Evolutionary conservation across 805 yeast genomes (phyloP).

Genomic region (Starmerella etchellsii): DNA sequence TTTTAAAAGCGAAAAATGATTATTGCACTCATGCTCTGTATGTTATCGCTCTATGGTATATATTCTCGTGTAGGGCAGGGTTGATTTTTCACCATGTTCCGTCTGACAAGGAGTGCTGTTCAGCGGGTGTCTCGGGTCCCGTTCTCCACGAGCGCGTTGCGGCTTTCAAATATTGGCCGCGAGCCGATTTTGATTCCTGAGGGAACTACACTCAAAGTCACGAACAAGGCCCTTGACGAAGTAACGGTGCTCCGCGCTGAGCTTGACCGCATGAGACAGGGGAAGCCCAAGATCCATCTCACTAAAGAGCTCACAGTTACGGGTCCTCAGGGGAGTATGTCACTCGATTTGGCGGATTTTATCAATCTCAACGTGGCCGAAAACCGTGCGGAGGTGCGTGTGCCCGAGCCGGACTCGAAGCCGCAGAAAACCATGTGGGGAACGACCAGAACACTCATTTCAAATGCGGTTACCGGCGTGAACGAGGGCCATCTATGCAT

Average conservation of each 20-base stretch:
- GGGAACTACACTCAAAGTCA: slow-evolving; percentile 40
- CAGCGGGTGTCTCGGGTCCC: neutral
- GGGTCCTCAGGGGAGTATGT: slow-evolving; percentile 69
- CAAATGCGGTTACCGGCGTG: slow-evolving; percentile 74
- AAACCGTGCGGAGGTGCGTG: slow-evolving; percentile 38
- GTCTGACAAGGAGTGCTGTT: neutral
- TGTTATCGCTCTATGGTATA: neutral
- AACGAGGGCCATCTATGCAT: slow-evolving; percentile 86
- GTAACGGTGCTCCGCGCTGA: slow-evolving; percentile 34
- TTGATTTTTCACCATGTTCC: neutral
- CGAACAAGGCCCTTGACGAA: slow-evolving; percentile 21
- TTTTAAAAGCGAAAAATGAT: too few relatives aligned
- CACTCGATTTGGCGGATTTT: slow-evolving; percentile 60
- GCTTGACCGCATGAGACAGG: slow-evolving; percentile 52
- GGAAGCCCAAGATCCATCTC: slow-evolving; percentile 44
- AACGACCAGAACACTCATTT: slow-evolving; percentile 64
- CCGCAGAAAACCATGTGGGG: slow-evolving; percentile 92
- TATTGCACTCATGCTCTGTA: too few relatives aligned
- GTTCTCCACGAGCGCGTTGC: slow-evolving; percentile 13
- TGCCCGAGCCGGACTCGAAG: slow-evolving; percentile 43
- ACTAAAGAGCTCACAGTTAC: slow-evolving; percentile 45
- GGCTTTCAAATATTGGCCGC: slow-evolving; percentile 49
- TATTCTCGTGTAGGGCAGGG: neutral
- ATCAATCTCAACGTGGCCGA: slow-evolving; percentile 31
- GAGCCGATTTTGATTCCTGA: slow-evolving; percentile 58